Evolutionary conservation across 805 yeast species (phyloP).

Genomic region (Lachancea nothofagi): DNA sequence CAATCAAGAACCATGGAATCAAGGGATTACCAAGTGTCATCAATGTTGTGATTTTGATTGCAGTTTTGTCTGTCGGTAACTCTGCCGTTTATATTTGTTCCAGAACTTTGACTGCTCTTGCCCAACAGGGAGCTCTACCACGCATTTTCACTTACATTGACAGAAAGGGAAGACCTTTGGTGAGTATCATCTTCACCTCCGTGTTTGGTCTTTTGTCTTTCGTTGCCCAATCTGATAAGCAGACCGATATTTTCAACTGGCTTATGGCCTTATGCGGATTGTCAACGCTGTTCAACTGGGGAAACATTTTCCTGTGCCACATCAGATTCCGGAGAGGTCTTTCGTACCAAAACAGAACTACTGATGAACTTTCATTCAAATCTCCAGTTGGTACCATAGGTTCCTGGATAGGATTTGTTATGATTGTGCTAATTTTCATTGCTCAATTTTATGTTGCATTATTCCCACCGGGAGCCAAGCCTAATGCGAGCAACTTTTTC

Average conservation of each 20-base stretch:
- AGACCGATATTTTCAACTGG: constrained; percentile 59
- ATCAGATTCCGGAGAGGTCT: constrained; percentile 62
- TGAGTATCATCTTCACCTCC: constrained; percentile 46
- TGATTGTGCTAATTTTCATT: constrained; percentile 56
- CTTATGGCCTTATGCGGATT: constrained; percentile 58
- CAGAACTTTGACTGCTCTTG: constrained; percentile 57
- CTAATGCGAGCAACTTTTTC: constrained; percentile 58
- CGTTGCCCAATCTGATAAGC: constrained; percentile 47
- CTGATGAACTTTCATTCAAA: constrained; percentile 60
- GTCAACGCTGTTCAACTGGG: constrained; percentile 60
- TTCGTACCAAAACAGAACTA: constrained; percentile 57
- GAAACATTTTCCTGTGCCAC: constrained; percentile 52
- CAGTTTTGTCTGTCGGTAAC: constrained; percentile 68
- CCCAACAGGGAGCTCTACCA: constrained; percentile 61
- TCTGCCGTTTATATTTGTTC: constrained; percentile 67
- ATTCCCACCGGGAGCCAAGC: constrained; percentile 53
- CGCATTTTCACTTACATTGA: constrained; percentile 54
- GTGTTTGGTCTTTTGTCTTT: constrained; percentile 55
- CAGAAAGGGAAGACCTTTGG: constrained; percentile 61
- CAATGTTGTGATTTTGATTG: constrained; percentile 62
- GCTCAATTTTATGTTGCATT: constrained; percentile 83
- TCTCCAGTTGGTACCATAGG: constrained; percentile 68
- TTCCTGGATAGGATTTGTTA: constrained; percentile 48
- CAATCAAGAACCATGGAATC: constrained; percentile 59
- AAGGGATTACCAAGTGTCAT: constrained; percentile 58